Evolutionary conservation across 2,329 filamentous ascomycete genomes (phyloP).

Genomic region (Coniochaeta ligniaria): DNA sequence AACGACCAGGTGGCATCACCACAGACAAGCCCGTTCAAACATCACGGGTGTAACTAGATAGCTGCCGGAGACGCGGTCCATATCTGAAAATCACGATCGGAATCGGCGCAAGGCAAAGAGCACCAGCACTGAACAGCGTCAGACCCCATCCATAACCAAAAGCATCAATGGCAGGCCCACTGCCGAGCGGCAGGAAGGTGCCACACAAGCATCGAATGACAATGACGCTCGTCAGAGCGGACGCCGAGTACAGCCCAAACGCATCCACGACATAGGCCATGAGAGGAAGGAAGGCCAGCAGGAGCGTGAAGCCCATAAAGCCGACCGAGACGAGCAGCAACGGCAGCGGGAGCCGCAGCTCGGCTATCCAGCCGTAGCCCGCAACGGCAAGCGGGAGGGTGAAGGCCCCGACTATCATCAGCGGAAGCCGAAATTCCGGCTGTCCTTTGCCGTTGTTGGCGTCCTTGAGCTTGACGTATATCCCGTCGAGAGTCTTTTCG

Average conservation of each 20-base stretch:
- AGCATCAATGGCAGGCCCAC: constrained; percentile 35
- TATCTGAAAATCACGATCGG: constrained; percentile 43
- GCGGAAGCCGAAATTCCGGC: constrained; percentile 48
- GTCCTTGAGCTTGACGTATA: constrained; percentile 41
- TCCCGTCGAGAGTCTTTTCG: constrained; percentile 42
- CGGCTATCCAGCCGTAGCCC: constrained; percentile 44
- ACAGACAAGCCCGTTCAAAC: background rate
- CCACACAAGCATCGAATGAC: constrained; percentile 47
- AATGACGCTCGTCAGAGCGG: constrained; percentile 49
- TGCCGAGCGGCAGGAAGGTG: constrained; percentile 47
- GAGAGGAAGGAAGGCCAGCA: constrained; percentile 40
- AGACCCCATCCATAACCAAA: constrained; percentile 48
- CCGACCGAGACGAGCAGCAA: constrained; percentile 34
- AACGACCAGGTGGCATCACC: no score
- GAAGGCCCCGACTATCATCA: constrained; percentile 38
- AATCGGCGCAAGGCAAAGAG: constrained; percentile 38
- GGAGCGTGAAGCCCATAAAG: constrained; percentile 36
- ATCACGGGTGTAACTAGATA: constrained; percentile 39
- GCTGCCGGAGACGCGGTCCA: constrained; percentile 43
- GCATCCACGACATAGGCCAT: constrained; percentile 51
- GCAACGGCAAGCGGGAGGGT: constrained; percentile 35
- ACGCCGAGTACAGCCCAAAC: constrained; percentile 47
- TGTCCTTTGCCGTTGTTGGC: constrained; percentile 29
- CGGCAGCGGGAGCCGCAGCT: constrained; percentile 32
- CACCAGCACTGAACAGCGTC: constrained; percentile 32